These are phyloP conservation scores for Hemisphaericaspora xylofermentans DNA, from an alignment of 1,139 yeast species.

Conservation along the genomic window DNA sequence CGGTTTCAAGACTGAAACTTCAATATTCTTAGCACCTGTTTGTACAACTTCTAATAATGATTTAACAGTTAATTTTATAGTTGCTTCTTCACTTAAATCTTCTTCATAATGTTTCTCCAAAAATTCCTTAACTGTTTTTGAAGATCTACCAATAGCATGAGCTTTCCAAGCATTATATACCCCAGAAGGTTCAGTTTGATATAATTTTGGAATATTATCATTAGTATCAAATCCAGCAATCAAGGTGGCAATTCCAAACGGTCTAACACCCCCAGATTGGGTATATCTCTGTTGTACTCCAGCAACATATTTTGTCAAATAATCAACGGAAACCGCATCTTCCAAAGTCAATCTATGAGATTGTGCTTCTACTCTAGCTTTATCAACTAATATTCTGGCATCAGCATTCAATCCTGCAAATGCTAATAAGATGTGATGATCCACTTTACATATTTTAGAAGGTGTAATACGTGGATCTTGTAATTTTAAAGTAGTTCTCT, in stretches of 20 bases:
- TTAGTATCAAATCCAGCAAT: slow-evolving; percentile 94
- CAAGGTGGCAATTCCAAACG: slow-evolving; percentile 91
- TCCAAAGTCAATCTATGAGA: slow-evolving; percentile 92
- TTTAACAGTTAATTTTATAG: slow-evolving; percentile 80
- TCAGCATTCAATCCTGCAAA: slow-evolving; percentile 99
- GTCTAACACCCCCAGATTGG: slow-evolving; percentile 97
- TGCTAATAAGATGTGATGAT: slow-evolving; percentile 86
- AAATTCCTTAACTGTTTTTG: slow-evolving; percentile 93
- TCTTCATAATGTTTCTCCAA: slow-evolving; percentile 87
- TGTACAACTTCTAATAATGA: slow-evolving; percentile 94
- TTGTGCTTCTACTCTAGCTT: slow-evolving; percentile 96
- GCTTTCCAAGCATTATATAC: slow-evolving; percentile 99
- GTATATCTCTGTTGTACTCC: slow-evolving; percentile 97
- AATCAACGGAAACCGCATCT: slow-evolving; percentile 91
- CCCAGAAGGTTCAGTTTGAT: slow-evolving; percentile 97
- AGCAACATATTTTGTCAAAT: slow-evolving; percentile 90
- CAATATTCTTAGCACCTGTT: slow-evolving; percentile 96
- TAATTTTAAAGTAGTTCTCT: slow-evolving; percentile 88
- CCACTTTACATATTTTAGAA: slow-evolving; percentile 87
- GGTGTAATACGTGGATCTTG: slow-evolving; percentile 98
- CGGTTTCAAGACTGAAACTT: slow-evolving; percentile 83
- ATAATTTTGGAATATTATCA: slow-evolving; percentile 77
- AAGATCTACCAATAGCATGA: slow-evolving; percentile 92
- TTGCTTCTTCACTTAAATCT: slow-evolving; percentile 64
- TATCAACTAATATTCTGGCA: slow-evolving; percentile 90